Conservation (phyloP, 768 basidiomycete genomes). For the Neoboletus magnificus region DNA sequence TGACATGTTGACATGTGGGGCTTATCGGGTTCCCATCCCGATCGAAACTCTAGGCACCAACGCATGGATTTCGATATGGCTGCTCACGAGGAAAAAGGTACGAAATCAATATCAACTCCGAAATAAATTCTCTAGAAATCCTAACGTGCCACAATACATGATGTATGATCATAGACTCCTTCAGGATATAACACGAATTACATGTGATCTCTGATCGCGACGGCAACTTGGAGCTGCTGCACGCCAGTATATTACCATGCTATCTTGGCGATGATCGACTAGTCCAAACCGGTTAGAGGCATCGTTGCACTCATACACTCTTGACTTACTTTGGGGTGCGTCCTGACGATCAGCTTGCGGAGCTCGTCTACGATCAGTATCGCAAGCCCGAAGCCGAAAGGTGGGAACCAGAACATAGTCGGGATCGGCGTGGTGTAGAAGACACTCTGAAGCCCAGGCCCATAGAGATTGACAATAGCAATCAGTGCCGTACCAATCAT, state of each 20-base stretch:
- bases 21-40: background rate
- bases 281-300: constrained; percentile 4
- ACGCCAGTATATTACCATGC: constrained; percentile 31
- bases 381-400: constrained; percentile 41
- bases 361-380: constrained; percentile 43
- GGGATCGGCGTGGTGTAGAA: constrained; percentile 44
- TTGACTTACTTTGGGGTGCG: constrained; percentile 38
- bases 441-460: constrained; percentile 41
- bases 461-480: constrained; percentile 43
- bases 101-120: background rate
- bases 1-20: background rate
- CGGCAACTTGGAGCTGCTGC: background rate
- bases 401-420: constrained; percentile 47
- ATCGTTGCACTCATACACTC: background rate
- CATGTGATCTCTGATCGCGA: background rate
- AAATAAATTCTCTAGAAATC: background rate
- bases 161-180: background rate
- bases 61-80: no score
- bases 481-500: constrained; percentile 43
- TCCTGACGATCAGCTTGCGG: constrained; percentile 43
- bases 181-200: background rate
- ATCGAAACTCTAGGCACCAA: background rate
- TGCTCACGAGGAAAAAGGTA: background rate
- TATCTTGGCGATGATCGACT: constrained; percentile 39
- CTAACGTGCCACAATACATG: background rate